Evolutionary conservation across 352 stramenopile genomes (phyloP).

Genomic region (Nothophytophthora sp.): DNA sequence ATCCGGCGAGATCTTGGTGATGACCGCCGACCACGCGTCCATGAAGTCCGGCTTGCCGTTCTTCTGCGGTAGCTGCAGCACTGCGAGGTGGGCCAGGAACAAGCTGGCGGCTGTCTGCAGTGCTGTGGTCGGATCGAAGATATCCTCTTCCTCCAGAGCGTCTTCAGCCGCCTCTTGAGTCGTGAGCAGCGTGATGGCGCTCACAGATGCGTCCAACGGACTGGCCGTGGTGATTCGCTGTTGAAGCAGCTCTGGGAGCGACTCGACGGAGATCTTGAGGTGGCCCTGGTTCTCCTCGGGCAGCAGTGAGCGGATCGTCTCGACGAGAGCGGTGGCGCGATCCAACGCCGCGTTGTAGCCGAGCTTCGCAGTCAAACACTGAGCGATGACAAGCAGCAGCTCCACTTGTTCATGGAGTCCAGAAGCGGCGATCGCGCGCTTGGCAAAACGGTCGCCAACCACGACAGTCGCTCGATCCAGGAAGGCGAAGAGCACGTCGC

Average conservation of each 20-base stretch:
- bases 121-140: constrained; percentile 30
- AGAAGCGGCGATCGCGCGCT: constrained; percentile 52
- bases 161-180: constrained; percentile 53
- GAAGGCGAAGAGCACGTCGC: constrained; percentile 57
- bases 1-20: constrained; percentile 64
- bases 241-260: constrained; percentile 31
- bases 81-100: constrained; percentile 55
- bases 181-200: constrained; percentile 62
- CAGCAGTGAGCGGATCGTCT: constrained; percentile 42
- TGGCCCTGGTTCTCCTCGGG: constrained; percentile 53
- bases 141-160: constrained; percentile 35
- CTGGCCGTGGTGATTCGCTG: constrained; percentile 22
- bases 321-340: constrained; percentile 31
- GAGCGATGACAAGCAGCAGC: constrained; percentile 57
- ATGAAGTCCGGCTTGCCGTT: constrained; percentile 70
- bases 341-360: constrained; percentile 48
- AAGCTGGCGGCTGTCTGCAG: constrained; percentile 53
- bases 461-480: constrained; percentile 62
- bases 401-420: constrained; percentile 57
- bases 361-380: constrained; percentile 49
- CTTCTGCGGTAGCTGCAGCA: constrained; percentile 49
- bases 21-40: constrained; percentile 67
- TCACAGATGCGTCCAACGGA: constrained; percentile 33
- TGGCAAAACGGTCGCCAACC: constrained; percentile 52
- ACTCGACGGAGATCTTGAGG: constrained; percentile 46